Evolutionary conservation across 805 yeast genomes (phyloP).

Genomic region (Nakazawaea anatomiae): DNA sequence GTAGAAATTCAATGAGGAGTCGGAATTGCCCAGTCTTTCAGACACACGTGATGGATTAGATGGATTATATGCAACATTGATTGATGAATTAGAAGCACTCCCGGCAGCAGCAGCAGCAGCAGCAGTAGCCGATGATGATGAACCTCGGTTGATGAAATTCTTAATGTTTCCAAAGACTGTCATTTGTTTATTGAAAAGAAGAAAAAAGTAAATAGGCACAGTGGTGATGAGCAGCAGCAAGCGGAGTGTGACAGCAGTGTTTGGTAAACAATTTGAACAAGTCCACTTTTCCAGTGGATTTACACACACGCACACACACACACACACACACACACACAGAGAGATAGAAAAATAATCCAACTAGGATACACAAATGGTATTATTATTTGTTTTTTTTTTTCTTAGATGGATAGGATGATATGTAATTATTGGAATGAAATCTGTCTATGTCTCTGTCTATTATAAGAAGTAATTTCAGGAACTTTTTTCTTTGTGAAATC

Average conservation of each 20-base stretch:
- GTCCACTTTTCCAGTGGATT: not conserved
- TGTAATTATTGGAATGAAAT: not conserved
- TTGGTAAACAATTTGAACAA: not conserved
- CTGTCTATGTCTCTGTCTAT: not conserved
- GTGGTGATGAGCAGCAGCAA: not conserved
- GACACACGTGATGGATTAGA: too few relatives aligned
- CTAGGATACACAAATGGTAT: not conserved
- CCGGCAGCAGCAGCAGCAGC: not conserved
- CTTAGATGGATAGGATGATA: not conserved
- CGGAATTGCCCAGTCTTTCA: not conserved
- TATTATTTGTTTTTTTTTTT: not conserved
- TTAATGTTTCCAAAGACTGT: conserved; percentile 8
- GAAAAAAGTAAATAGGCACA: not conserved
- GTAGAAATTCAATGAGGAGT: not conserved
- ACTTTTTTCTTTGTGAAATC: not conserved
- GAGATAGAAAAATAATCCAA: not conserved
- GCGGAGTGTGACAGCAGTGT: not conserved
- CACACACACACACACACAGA: not conserved
- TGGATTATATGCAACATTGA: not conserved
- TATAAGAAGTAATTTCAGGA: not conserved
- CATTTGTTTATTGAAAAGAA: not conserved
- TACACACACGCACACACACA: not conserved
- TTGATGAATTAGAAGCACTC: not conserved
- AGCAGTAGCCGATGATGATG: not conserved
- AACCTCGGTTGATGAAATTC: conserved; percentile 2